phyloP scores from a whole-genome alignment of 2,329 filamentous ascomycete genomes.

The Davidsoniella virescens region DNA sequence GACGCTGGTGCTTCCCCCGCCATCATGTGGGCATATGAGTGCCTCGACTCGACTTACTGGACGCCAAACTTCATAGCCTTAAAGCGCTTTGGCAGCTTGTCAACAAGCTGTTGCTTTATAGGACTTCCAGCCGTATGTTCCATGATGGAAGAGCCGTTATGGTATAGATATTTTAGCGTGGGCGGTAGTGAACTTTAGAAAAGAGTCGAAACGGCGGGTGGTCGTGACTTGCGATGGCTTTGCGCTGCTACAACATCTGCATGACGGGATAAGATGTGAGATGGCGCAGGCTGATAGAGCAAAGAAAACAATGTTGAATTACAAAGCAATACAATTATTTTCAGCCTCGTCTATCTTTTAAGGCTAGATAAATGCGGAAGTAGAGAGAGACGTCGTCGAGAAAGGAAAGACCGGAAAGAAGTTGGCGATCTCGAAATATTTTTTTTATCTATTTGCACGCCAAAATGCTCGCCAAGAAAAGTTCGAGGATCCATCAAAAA shows the following conservation, averaged over 20 bases:
- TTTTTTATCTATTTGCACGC: not conserved
- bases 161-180: not conserved
- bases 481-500: not conserved
- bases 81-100: conserved; percentile 80
- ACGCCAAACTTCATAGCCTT: conserved; percentile 90
- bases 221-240: not conserved
- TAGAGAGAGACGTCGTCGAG: not conserved
- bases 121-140: conserved; percentile 19
- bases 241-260: conserved; percentile 11
- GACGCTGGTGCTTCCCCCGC: too few species aligned
- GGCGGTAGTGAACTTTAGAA: not conserved
- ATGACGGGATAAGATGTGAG: conserved; percentile 7
- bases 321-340: conserved; percentile 2
- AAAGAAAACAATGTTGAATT: not conserved
- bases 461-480: not conserved
- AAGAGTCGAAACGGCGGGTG: not conserved
- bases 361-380: not conserved
- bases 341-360: conserved; percentile 1
- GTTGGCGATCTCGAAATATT: too few species aligned
- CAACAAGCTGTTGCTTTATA: conserved; percentile 76
- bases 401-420: not conserved
- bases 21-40: not conserved
- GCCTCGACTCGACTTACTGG: conserved; percentile 37
- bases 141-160: conserved; percentile 7
- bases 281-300: not conserved